Percentiles rank a stretch among this genome's conserved stretches.
Conservation (phyloP, 768 basidiomycete species). For the Lactarius akahatsu region DNA sequence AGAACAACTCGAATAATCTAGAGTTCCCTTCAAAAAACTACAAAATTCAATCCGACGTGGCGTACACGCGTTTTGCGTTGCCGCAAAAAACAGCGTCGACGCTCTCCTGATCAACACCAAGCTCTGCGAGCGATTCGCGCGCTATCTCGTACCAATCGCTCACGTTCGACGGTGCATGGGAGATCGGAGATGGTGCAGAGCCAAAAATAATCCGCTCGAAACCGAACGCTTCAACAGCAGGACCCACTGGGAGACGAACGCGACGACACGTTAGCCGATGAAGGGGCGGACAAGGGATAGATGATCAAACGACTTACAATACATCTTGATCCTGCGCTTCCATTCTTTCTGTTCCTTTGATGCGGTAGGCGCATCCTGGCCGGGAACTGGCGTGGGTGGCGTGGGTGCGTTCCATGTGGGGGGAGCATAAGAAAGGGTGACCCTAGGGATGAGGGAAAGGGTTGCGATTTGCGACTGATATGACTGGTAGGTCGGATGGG, state of each 20-base stretch:
- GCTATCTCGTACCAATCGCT: constrained; percentile 82
- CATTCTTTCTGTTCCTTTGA: constrained; percentile 57
- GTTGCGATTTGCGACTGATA: constrained; percentile 73
- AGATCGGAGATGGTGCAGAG: constrained; percentile 61
- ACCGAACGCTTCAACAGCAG: constrained; percentile 83
- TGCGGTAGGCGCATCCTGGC: constrained; percentile 34
- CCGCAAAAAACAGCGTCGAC: constrained; percentile 70
- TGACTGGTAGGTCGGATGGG: constrained; percentile 67
- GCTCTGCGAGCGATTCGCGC: constrained; percentile 73
- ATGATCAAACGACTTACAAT: constrained; percentile 52
- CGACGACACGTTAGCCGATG: constrained; percentile 8
- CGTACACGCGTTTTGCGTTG: constrained; percentile 50
- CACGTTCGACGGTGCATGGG: constrained; percentile 48
- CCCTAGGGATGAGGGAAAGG: constrained; percentile 70
- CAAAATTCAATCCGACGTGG: neutral
- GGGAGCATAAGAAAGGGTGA: constrained; percentile 73
- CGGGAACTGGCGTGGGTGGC: constrained; percentile 44
- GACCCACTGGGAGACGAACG: constrained; percentile 54
- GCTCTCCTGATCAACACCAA: constrained; percentile 74
- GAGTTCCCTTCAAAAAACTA: neutral
- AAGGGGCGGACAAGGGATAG: constrained; percentile 13
- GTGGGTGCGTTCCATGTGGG: constrained; percentile 68
- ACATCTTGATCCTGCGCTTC: constrained; percentile 77
- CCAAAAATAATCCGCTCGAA: constrained; percentile 82
- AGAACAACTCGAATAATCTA: constrained; percentile 1